Percentiles rank a stretch among this genome's conserved stretches.
These are phyloP conservation scores for Fusarium virguliforme DNA, from an alignment of 2,329 filamentous ascomycete species.

Conservation along the genomic window DNA sequence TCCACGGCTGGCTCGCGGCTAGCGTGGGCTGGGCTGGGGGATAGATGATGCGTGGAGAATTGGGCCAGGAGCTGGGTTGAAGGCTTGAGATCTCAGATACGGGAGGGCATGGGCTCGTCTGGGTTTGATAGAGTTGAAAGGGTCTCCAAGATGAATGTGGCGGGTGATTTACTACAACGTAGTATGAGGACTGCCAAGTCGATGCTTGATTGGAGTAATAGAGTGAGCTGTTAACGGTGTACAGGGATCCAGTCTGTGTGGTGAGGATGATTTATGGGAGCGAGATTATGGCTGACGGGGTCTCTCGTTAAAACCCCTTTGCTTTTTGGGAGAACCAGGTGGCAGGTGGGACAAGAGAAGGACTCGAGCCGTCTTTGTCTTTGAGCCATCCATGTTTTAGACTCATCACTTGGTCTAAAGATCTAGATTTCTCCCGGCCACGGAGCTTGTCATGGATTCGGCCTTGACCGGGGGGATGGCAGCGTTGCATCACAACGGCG, in stretches of 20 bases:
- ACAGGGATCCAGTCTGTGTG: neutral
- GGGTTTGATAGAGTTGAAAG: constrained; percentile 6
- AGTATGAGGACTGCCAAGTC: neutral
- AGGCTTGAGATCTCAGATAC: constrained; percentile 7
- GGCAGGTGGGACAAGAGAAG: neutral
- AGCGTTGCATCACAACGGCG: constrained; percentile 32
- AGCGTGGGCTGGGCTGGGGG: constrained; percentile 14
- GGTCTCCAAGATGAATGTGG: constrained; percentile 5
- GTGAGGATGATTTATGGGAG: neutral
- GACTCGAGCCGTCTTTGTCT: neutral
- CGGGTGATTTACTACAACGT: constrained; percentile 4
- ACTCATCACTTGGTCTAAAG: neutral
- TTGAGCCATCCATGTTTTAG: constrained; percentile 6
- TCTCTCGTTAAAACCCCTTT: neutral
- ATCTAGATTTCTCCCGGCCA: constrained; percentile 16
- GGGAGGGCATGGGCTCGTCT: neutral
- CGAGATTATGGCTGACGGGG: constrained; percentile 15
- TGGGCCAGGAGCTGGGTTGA: neutral
- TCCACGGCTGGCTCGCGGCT: constrained; percentile 14
- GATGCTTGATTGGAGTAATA: constrained; percentile 1
- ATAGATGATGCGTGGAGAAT: constrained; percentile 35
- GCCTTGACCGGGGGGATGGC: constrained; percentile 9
- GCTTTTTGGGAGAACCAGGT: constrained; percentile 11
- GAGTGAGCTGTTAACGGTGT: neutral
- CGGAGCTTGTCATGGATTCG: neutral